A percentile compares a stretch with the other conserved stretches of the same genome.
Evolutionary conservation across 2,329 filamentous ascomycete species (phyloP).

Genomic region (Paecilomyces formosus): DNA sequence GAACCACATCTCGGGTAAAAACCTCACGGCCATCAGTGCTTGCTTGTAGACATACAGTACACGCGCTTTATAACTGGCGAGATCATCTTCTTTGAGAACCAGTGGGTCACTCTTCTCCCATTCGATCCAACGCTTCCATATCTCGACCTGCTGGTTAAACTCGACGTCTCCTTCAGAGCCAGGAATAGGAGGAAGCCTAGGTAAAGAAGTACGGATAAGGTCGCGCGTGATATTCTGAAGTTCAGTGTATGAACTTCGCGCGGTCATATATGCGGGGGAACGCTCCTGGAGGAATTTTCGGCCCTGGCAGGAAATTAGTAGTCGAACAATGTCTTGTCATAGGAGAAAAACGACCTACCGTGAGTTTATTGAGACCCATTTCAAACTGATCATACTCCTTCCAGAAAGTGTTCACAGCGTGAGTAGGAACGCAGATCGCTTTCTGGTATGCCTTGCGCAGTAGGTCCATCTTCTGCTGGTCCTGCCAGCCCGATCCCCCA

Average conservation of each 20-base stretch:
- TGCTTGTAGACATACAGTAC: slow-evolving; percentile 90
- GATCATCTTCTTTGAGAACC: slow-evolving; percentile 75
- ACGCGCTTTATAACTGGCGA: slow-evolving; percentile 64
- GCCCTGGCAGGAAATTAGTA: slow-evolving; percentile 48
- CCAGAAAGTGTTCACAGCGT: slow-evolving; percentile 78
- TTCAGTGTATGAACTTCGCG: slow-evolving; percentile 80
- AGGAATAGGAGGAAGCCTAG: slow-evolving; percentile 70
- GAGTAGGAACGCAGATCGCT: slow-evolving; percentile 79
- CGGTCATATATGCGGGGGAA: slow-evolving; percentile 92
- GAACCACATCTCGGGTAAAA: slow-evolving; percentile 94
- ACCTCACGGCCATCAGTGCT: slow-evolving; percentile 83
- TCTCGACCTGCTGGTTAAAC: slow-evolving; percentile 71
- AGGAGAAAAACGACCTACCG: slow-evolving; percentile 45
- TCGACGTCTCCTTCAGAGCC: slow-evolving; percentile 84
- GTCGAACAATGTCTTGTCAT: background rate
- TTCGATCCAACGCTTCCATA: slow-evolving; percentile 89
- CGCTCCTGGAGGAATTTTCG: slow-evolving; percentile 92
- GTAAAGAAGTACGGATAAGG: slow-evolving; percentile 68
- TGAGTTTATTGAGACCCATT: slow-evolving; percentile 85
- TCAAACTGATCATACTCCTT: slow-evolving; percentile 98
- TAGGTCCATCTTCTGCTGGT: slow-evolving; percentile 95
- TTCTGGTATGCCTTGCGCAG: slow-evolving; percentile 88
- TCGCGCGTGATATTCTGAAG: slow-evolving; percentile 81
- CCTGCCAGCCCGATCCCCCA: slow-evolving; percentile 85
- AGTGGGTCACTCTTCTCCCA: slow-evolving; percentile 95